These are phyloP conservation scores for Hericium coralloides DNA, from an alignment of 768 basidiomycete species.

Conservation along the genomic window DNA sequence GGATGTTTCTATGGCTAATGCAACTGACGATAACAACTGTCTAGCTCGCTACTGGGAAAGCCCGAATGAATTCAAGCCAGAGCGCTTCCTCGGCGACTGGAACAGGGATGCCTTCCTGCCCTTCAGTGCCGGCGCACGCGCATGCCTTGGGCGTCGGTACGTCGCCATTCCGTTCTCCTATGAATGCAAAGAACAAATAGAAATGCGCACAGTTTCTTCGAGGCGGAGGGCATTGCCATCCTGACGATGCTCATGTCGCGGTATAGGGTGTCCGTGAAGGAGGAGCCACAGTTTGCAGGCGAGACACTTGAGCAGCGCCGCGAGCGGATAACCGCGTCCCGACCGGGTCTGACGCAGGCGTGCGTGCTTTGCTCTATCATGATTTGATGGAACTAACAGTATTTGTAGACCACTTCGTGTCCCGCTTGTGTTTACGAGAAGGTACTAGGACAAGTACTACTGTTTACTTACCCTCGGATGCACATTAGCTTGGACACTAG, in stretches of 20 bases:
- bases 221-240: conserved; percentile 39
- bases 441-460: too few species aligned
- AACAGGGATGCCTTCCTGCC: conserved; percentile 25
- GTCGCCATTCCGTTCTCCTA: not conserved
- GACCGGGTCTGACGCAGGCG: not conserved
- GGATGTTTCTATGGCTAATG: not conserved
- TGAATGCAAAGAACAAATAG: not conserved
- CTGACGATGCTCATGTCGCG: conserved; percentile 35
- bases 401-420: too few species aligned
- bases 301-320: conserved; percentile 38
- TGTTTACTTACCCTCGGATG: too few species aligned
- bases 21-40: not conserved
- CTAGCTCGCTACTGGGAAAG: conserved; percentile 53
- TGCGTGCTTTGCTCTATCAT: too few species aligned
- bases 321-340: conserved; percentile 7
- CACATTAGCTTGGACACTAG: too few species aligned
- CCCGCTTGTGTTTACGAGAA: too few species aligned
- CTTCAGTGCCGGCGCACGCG: conserved; percentile 19
- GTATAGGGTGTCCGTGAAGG: conserved; percentile 40
- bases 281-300: conserved; percentile 35
- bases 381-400: too few species aligned
- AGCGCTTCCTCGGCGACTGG: conserved; percentile 25
- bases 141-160: too few species aligned
- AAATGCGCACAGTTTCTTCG: conserved; percentile 31
- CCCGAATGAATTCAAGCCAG: conserved; percentile 35